Evolutionary conservation across 257 asterid species (phyloP), one percentile per base, ranked within the genome.

Genomic region (Nicotiana tomentosiformis): DNA sequence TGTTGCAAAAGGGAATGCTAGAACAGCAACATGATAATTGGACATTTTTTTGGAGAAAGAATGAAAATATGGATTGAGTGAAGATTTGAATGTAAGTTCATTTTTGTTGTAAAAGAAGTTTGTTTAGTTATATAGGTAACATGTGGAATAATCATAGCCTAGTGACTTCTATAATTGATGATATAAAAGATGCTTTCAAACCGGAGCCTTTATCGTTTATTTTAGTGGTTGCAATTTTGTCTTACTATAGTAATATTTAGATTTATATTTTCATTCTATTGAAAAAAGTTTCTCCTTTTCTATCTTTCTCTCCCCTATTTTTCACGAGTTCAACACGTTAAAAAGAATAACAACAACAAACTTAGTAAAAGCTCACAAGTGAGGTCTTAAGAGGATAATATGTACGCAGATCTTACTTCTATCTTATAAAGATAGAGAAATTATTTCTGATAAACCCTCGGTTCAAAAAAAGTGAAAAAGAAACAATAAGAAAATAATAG

Each of bases 1-100:
- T 33, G 93, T 84, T 74, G 91, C 91, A 77, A 89, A 88, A 1
- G 96, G 94, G 82, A 92, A 92, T 6, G 96, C 86, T 9, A 92
- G 80, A 37, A 87, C 94, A 12, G 87, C 93, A 7, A 90, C 86
- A 77, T 90, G 96, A 7, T 37, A 15, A 74, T 74, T 74, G 33
- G 26, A 74, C 80, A 74, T 74, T 12, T 15, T 49, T 46, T 2
- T n/a, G 18, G 78, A 70, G 35, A 10, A n/a, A 12, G 7, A 43
- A 70, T 39, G 58, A 70, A 23, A 11, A 20, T 33, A 61, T 61
- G 66, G 26, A 61, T 7, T 10, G 32, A 61, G 58, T 39, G 8
- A 35, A 68, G 55, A 8, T 66, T 33, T 66, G 18, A 10, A 0
- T 32, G 17, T 61, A 30, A 1, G 2, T 3, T 20, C 10, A 0